These are phyloP conservation scores for Xenosphaeropsis pyriputrescens DNA, from an alignment of 2,329 filamentous ascomycete genomes.

Conservation along the genomic window DNA sequence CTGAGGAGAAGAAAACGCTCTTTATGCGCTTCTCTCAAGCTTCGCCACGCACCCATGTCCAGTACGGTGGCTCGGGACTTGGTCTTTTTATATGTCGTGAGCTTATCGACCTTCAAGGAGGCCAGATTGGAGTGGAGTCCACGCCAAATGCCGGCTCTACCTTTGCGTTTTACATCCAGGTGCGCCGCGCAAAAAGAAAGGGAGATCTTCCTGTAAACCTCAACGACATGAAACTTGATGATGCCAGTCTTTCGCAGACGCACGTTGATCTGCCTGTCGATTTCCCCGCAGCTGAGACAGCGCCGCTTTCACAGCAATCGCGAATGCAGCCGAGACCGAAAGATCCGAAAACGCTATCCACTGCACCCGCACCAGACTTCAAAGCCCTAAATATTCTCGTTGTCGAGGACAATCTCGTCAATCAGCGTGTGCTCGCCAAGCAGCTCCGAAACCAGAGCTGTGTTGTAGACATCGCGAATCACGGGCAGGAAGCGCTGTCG, in stretches of 20 bases:
- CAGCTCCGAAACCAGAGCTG: slow-evolving; percentile 42
- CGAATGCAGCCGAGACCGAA: too few relatives aligned
- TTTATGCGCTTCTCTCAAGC: slow-evolving; percentile 74
- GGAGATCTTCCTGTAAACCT: too few relatives aligned
- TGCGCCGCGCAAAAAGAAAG: slow-evolving; percentile 21
- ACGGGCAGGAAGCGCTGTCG: slow-evolving; percentile 44
- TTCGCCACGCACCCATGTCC: slow-evolving; percentile 58
- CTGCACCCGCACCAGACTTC: background rate
- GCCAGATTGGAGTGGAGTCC: slow-evolving; percentile 60
- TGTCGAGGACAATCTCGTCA: slow-evolving; percentile 46
- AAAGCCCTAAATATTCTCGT: slow-evolving; percentile 24
- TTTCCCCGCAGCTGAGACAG: background rate
- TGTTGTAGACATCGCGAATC: slow-evolving; percentile 46
- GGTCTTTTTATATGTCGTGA: slow-evolving; percentile 67
- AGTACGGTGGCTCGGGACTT: slow-evolving; percentile 65
- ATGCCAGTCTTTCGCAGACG: slow-evolving; percentile 3
- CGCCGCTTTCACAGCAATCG: background rate
- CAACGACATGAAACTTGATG: slow-evolving; percentile 3
- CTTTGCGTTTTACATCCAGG: slow-evolving; percentile 59
- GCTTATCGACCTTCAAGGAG: slow-evolving; percentile 64
- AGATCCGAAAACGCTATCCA: background rate
- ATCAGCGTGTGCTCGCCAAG: slow-evolving; percentile 35
- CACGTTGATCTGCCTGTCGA: background rate
- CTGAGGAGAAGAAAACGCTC: slow-evolving; percentile 55
- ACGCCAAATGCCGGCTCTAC: slow-evolving; percentile 52